Evolutionary conservation across 306 rosid species (phyloP), one percentile per base, ranked within the genome.

Genomic region (Carpinus fangiana): DNA sequence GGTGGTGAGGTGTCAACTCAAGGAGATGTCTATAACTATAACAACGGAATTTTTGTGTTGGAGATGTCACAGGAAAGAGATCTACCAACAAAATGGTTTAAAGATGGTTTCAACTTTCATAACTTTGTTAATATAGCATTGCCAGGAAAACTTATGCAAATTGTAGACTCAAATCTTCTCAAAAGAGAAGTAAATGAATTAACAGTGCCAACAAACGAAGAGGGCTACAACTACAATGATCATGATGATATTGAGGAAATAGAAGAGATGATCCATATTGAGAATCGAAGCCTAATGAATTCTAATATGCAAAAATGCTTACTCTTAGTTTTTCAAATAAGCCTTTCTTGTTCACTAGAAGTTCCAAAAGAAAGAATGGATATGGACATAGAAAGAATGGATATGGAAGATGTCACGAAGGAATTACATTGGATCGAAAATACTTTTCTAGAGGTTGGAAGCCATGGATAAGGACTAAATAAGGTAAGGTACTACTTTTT

Each of bases 151-250:
- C 17, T 84, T 0, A 1, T 74, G 48, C 66, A 86, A 0, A 75
- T 86, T 60, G 73, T 82, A 17, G 87, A 88, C 76, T 64, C 85
- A 46, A 8, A 64, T 6, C 76, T 88, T 64, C 50, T 85, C n/a
- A 53, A 70, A 17, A 13, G 2, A 36, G 84, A 83, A 70, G 11
- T 72, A 13, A 47, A 70, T 16, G 50, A 53, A 72, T 8, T 57
- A 65, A 4, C 18, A 13, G 7, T 1, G 0, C 8, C 53, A 8
- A 73, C 73, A 52, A 68, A 56, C 41, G 26, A 4, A 62, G 65
- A 10, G 3, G 9, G 4, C 48, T 45, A 45, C 48, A 3, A 45
- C 7, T 45, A 8, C 9, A 1, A 5, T 45, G 48, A 5, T 5
- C 48, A 4, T 0, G 76, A 36, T 18, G 67, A 75, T 4, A 60